These are phyloP conservation scores for Aquilaria sinensis DNA, from an alignment of 345 rosid species.

Conservation along the genomic window DNA sequence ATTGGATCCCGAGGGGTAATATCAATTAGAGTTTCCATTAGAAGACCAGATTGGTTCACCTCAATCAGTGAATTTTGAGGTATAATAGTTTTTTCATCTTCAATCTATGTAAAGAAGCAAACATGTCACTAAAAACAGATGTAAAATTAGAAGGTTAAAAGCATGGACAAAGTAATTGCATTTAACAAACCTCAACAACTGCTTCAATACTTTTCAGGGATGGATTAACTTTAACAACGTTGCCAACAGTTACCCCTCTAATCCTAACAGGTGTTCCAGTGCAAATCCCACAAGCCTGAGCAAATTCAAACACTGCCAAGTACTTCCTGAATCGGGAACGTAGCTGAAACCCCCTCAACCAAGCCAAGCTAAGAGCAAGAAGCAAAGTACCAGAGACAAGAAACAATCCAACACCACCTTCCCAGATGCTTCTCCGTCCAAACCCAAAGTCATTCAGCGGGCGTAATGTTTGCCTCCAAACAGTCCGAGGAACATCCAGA, in stretches of 20 bases:
- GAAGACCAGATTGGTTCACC: slow-evolving; percentile 98
- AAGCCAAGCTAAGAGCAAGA: slow-evolving; percentile 81
- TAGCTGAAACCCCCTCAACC: slow-evolving; percentile 83
- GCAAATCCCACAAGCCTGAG: slow-evolving; percentile 83
- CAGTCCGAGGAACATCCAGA: slow-evolving; percentile 56
- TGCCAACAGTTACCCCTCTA: slow-evolving; percentile 93
- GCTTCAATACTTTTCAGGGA: slow-evolving; percentile 92
- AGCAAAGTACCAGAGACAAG: slow-evolving; percentile 82
- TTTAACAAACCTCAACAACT: slow-evolving; percentile 65
- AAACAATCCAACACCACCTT: slow-evolving; percentile 98
- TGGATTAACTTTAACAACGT: slow-evolving; percentile 80
- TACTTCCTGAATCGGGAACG: slow-evolving; percentile 86
- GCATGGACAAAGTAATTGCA: slow-evolving; percentile 11
- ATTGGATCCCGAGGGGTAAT: slow-evolving; percentile 87
- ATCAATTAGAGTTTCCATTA: slow-evolving; percentile 94
- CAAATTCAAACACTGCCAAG: slow-evolving; percentile 70
- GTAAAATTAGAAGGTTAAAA: slow-evolving; percentile 3
- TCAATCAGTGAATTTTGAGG: slow-evolving; percentile 86
- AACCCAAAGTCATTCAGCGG: slow-evolving; percentile 92
- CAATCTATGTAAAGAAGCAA: slow-evolving; percentile 42
- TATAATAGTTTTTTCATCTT: slow-evolving; percentile 90
- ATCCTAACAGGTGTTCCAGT: slow-evolving; percentile 95
- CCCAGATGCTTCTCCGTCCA: slow-evolving; percentile 91
- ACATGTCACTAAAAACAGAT: slow-evolving; percentile 6
- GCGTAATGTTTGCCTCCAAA: slow-evolving; percentile 80